These are phyloP conservation scores for Eustoma russellianum DNA, from an alignment of 257 asterid genomes.

Conservation along the genomic window DNA sequence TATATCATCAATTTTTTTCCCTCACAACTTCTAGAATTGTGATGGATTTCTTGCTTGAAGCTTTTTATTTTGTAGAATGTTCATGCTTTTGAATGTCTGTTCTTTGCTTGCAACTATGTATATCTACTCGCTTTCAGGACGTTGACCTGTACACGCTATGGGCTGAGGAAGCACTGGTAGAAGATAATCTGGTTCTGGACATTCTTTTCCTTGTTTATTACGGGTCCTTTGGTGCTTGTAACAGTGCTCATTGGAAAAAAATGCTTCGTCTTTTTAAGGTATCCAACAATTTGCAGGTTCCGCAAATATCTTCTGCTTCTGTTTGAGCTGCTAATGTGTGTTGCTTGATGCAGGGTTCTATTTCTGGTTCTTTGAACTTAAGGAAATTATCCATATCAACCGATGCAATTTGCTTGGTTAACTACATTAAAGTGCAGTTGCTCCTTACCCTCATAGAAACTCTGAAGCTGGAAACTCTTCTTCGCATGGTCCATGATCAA, in stretches of 20 bases:
- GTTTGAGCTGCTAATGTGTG: constrained; percentile 7
- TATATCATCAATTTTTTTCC: not conserved
- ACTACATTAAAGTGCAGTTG: constrained; percentile 77
- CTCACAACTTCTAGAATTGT: constrained; percentile 7
- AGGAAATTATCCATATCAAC: constrained; percentile 70
- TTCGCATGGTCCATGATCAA: constrained; percentile 86
- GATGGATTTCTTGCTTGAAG: constrained; percentile 1
- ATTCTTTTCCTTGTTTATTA: constrained; percentile 72
- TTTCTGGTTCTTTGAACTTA: constrained; percentile 61
- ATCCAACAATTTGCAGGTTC: constrained; percentile 14
- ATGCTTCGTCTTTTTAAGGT: constrained; percentile 77
- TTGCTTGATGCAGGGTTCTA: constrained; percentile 46
- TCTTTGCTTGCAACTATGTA: constrained; percentile 9
- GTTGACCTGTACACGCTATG: constrained; percentile 65
- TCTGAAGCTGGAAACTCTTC: constrained; percentile 78
- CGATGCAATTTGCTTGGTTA: constrained; percentile 52
- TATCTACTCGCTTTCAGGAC: constrained; percentile 40
- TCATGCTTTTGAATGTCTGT: constrained; percentile 3
- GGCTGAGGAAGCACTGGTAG: constrained; percentile 87
- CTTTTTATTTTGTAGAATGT: constrained; percentile 2
- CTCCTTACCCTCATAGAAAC: constrained; percentile 79
- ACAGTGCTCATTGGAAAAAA: constrained; percentile 67
- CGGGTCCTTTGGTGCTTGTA: constrained; percentile 64
- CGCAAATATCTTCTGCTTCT: constrained; percentile 9
- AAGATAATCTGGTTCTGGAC: constrained; percentile 79